phyloP scores from a whole-genome alignment of 108 stramenopile species.

The Cylindrotheca fusiformis region DNA sequence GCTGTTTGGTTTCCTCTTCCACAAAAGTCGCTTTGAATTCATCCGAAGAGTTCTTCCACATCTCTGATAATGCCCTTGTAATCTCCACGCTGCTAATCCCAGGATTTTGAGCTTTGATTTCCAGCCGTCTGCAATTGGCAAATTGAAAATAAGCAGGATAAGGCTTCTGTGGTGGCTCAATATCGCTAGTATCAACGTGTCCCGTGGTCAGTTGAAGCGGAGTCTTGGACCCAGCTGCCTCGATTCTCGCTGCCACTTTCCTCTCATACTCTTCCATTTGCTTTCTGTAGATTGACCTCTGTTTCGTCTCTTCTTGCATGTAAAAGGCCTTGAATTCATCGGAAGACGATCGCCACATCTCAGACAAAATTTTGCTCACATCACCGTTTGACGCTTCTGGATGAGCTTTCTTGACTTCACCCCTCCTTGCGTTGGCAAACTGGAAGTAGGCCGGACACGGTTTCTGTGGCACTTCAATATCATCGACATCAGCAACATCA shows the following conservation, averaged over 20 bases:
- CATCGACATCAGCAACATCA: slow-evolving; percentile 2
- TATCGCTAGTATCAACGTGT: too few relatives aligned
- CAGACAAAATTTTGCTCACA: slow-evolving; percentile 13
- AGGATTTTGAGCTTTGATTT: slow-evolving; percentile 9
- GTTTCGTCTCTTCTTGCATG: slow-evolving; percentile 5
- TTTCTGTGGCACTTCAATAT: slow-evolving; percentile 10
- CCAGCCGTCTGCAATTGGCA: slow-evolving; percentile 6
- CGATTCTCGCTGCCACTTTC: neutral
- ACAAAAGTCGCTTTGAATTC: neutral
- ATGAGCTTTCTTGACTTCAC: slow-evolving; percentile 10
- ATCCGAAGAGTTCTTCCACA: slow-evolving; percentile 13
- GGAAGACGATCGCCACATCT: slow-evolving; percentile 12
- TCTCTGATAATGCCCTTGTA: slow-evolving; percentile 10
- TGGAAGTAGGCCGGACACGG: slow-evolving; percentile 15
- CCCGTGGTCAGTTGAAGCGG: too few relatives aligned
- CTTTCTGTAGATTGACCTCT: neutral
- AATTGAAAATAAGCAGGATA: slow-evolving; percentile 11
- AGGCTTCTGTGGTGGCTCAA: slow-evolving; percentile 14
- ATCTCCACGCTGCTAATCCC: slow-evolving; percentile 4
- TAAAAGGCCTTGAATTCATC: neutral
- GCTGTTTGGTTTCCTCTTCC: slow-evolving; percentile 5
- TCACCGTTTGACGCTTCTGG: slow-evolving; percentile 8
- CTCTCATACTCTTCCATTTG: slow-evolving; percentile 10
- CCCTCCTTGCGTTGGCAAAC: slow-evolving; percentile 9
- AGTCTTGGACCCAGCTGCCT: neutral